Evolutionary conservation across 2,329 filamentous ascomycete genomes (phyloP).

Genomic region (Colletotrichum graminicola): DNA sequence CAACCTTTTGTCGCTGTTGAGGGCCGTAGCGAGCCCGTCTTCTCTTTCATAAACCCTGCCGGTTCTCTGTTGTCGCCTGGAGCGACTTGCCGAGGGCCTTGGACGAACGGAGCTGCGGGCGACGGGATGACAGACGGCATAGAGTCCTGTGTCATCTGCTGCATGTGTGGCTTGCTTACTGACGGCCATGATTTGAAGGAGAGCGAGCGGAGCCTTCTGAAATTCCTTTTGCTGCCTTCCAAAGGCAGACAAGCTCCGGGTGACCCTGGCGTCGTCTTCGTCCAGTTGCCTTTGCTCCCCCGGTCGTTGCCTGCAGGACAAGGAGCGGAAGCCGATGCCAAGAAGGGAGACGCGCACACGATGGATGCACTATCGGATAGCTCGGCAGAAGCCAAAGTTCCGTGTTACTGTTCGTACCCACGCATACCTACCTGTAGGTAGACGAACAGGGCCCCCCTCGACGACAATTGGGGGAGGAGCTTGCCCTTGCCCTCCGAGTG

Average conservation of each 20-base stretch:
- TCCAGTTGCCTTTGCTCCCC: slow-evolving; percentile 19
- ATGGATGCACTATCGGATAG: slow-evolving; percentile 36
- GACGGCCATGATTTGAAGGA: background rate
- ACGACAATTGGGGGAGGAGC: background rate
- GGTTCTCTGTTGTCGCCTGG: background rate
- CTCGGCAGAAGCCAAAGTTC: slow-evolving; percentile 28
- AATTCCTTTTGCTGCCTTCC: background rate
- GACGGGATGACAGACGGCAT: background rate
- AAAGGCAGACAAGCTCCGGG: slow-evolving; percentile 1
- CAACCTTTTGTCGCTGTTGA: slow-evolving; percentile 35
- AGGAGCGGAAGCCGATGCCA: slow-evolving; percentile 35
- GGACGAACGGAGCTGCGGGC: background rate
- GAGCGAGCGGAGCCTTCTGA: too few relatives aligned
- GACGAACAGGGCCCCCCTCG: background rate
- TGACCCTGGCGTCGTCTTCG: slow-evolving; percentile 9
- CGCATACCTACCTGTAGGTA: background rate
- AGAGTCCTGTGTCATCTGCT: background rate
- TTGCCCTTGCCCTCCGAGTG: background rate
- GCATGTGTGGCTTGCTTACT: background rate
- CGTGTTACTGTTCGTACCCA: background rate
- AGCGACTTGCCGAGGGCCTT: background rate
- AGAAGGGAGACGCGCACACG: slow-evolving; percentile 35
- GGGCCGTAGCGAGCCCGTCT: background rate
- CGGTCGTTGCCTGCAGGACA: slow-evolving; percentile 13
- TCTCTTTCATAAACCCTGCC: background rate